Evolutionary conservation across 169 alveolate genomes (phyloP), one percentile per base, ranked within the genome.

Genomic region (Plasmodium malariae): DNA sequence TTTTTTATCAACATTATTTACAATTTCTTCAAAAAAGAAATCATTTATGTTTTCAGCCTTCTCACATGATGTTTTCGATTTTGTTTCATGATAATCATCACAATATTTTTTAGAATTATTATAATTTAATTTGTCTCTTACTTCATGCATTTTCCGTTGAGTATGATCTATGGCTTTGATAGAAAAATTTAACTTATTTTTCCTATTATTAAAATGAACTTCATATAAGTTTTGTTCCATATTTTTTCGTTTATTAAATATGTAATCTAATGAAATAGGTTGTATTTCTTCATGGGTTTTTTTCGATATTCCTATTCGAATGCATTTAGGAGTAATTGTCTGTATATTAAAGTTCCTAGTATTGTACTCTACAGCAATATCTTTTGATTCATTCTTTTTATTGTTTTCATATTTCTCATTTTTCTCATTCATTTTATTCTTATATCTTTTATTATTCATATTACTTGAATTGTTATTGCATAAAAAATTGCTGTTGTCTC

Each of bases 201-300:
- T 83, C 19, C 32, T 67, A 34, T 83, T 63, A 36, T 83, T 69
- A 83, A 83, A 83, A 43, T 71, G 73, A 54, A 32, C 32, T 28
- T 83, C 86, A 59, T 83, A 83, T 3, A 55, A 60, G 30, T 69
- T 69, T 37, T 83, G 70, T 54, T 83, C 85, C 40, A 36, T 17
- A 28, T 55, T 83, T 37, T 83, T 83, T 32, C 72, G 67, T 60
- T 68, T 83, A 55, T 60, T 83, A 59, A 83, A 83, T 83, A 83
- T 83, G 63, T 83, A 83, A 83, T 83, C 91, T 68, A 83, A 71
- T 14, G 91, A 83, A 83, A 83, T 83, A 30, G 59, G 85, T 34
- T 68, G 85, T 24, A 83, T 83, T 83, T 83, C 91, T 83, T 83
- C 85, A 83, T 69, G 60, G 0, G 91, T 83, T 48, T 48, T 83